Evolutionary conservation across 805 yeast genomes (phyloP).

Genomic region (Zygoascus tannicola): DNA sequence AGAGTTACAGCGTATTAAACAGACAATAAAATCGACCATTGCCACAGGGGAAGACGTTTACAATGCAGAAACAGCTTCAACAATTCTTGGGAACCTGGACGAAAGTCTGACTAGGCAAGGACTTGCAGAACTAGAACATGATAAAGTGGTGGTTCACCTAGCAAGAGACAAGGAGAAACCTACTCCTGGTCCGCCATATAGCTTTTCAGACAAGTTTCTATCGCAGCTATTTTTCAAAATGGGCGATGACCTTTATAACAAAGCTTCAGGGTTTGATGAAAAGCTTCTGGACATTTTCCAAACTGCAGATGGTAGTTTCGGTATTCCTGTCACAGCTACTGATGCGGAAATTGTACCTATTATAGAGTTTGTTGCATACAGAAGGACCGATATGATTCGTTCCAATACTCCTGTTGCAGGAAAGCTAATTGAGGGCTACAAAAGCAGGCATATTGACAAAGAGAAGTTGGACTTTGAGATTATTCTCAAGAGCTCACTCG

Average conservation of each 20-base stretch:
- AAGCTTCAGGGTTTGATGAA: constrained; percentile 39
- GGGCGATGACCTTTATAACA: constrained; percentile 33
- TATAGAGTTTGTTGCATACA: constrained; percentile 42
- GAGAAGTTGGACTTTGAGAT: constrained; percentile 59
- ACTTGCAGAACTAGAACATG: constrained; percentile 38
- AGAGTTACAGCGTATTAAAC: constrained; percentile 12
- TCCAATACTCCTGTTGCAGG: no score
- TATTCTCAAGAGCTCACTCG: constrained; percentile 24
- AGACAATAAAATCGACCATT: constrained; percentile 39
- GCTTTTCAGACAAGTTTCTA: constrained; percentile 45
- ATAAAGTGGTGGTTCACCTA: constrained; percentile 32
- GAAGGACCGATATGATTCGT: constrained; percentile 43
- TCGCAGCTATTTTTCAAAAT: constrained; percentile 33
- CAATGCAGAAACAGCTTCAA: constrained; percentile 37
- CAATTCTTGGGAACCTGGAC: constrained; percentile 37
- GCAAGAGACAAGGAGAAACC: constrained; percentile 26
- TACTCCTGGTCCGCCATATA: constrained; percentile 42
- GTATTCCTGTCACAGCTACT: constrained; percentile 44
- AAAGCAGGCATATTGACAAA: constrained; percentile 65
- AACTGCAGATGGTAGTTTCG: constrained; percentile 42
- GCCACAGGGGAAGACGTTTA: constrained; percentile 44
- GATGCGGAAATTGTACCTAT: constrained; percentile 57
- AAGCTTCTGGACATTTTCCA: constrained; percentile 34
- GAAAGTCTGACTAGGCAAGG: constrained; percentile 44
- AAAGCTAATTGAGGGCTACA: constrained; percentile 47